Conservation (phyloP, 345 rosid species). For the Carallia pectinifolia region DNA sequence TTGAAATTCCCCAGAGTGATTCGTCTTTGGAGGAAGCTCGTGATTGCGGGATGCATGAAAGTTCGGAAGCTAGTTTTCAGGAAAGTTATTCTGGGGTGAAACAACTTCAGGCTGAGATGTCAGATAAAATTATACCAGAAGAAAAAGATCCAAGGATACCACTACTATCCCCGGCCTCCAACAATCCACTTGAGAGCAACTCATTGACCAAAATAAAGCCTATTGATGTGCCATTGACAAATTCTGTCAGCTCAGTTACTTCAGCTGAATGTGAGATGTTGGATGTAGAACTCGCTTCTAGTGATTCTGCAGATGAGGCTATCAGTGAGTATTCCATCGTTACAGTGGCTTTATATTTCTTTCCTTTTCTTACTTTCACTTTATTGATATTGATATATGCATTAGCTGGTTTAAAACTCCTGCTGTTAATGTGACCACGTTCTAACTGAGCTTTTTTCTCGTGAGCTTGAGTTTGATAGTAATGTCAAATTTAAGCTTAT, state of each 20-base stretch:
- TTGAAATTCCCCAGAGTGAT: background rate
- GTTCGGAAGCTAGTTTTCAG: background rate
- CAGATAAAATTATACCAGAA: background rate
- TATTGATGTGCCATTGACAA: constrained; percentile 5
- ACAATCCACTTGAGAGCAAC: constrained; percentile 1
- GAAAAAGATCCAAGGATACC: background rate
- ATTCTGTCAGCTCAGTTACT: constrained; percentile 11
- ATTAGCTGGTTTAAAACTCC: no score
- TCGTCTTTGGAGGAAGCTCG: constrained; percentile 7
- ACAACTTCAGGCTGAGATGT: background rate
- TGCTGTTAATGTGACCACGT: no score
- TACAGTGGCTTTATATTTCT: no score
- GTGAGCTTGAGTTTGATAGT: no score
- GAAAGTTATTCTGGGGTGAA: constrained; percentile 12
- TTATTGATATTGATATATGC: no score
- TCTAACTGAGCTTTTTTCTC: no score
- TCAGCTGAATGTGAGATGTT: constrained; percentile 1
- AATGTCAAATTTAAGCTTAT: no score
- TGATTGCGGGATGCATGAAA: background rate
- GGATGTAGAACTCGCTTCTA: background rate
- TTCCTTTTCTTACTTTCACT: no score
- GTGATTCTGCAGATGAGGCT: constrained; percentile 10
- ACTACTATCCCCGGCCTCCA: background rate
- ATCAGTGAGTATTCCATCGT: constrained; percentile 13
- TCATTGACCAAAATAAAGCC: background rate